These are phyloP conservation scores for Hyphodiscus sp. DNA, from an alignment of 2,329 filamentous ascomycete species.

Conservation along the genomic window DNA sequence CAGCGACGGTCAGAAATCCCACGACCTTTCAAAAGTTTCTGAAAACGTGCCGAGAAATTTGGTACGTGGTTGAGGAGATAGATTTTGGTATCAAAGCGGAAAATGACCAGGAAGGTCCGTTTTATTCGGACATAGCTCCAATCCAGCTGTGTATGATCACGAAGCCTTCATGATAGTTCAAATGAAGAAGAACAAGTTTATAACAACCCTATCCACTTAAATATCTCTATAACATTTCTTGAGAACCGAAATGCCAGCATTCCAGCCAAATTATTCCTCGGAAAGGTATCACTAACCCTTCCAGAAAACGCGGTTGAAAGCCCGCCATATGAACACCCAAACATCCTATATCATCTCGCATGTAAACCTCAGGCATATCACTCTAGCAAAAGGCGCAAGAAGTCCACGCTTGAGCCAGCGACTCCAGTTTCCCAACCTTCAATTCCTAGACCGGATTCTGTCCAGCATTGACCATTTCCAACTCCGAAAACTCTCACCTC, in stretches of 20 bases:
- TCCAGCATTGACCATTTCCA: neutral
- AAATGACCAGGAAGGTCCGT: constrained; percentile 51
- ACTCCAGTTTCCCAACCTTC: neutral
- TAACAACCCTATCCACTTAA: neutral
- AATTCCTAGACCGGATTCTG: neutral
- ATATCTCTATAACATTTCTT: neutral
- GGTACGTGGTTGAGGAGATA: constrained; percentile 38
- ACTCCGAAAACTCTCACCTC: neutral
- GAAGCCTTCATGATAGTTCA: constrained; percentile 5
- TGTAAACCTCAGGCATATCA: neutral
- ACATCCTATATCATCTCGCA: neutral
- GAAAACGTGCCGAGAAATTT: constrained; percentile 40
- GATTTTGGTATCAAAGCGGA: constrained; percentile 35
- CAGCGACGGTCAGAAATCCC: constrained; percentile 64
- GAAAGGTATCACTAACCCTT: too few relatives aligned
- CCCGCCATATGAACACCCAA: neutral
- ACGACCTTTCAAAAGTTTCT: constrained; percentile 62
- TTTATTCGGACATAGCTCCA: constrained; percentile 53
- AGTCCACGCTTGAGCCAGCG: too few relatives aligned
- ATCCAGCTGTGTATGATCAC: constrained; percentile 49
- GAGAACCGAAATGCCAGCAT: neutral
- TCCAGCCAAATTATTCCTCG: neutral
- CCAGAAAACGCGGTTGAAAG: neutral
- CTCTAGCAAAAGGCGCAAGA: too few relatives aligned
- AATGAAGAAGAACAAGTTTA: neutral